Percentiles rank a stretch among this genome's conserved stretches.
These are phyloP conservation scores for Tarenaya hassleriana DNA, from an alignment of 345 rosid species.

Conservation along the genomic window DNA sequence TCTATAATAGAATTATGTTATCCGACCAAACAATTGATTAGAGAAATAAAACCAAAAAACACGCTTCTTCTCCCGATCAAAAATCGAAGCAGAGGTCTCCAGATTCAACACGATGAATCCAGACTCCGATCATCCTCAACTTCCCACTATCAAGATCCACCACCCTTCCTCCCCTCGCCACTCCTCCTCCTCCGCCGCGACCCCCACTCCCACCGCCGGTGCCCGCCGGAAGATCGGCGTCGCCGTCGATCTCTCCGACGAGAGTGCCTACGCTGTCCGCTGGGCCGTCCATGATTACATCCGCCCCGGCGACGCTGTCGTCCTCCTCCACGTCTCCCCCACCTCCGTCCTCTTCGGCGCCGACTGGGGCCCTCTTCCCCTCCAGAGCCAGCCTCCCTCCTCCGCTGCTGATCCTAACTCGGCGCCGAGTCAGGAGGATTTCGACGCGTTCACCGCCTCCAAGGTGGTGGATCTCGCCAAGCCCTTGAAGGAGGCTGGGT, in stretches of 20 bases:
- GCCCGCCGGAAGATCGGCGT: constrained; percentile 88
- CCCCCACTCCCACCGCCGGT: constrained; percentile 75
- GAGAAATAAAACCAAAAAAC: too few relatives aligned
- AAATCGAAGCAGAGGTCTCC: background rate
- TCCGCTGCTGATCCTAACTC: constrained; percentile 18
- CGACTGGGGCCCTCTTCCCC: constrained; percentile 93
- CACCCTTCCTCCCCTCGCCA: constrained; percentile 38
- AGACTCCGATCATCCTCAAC: constrained; percentile 53
- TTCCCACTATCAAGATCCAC: constrained; percentile 73
- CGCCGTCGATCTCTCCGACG: constrained; percentile 88
- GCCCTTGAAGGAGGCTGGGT: constrained; percentile 73
- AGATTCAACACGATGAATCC: constrained; percentile 18
- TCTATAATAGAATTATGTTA: too few relatives aligned
- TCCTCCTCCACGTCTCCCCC: constrained; percentile 94
- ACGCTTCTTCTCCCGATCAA: background rate
- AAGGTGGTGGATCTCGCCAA: constrained; percentile 69
- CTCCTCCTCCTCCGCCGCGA: constrained; percentile 34
- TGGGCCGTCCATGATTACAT: constrained; percentile 87
- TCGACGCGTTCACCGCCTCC: constrained; percentile 59
- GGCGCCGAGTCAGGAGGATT: constrained; percentile 61
- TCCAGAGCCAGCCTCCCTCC: constrained; percentile 27
- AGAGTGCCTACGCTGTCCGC: constrained; percentile 71
- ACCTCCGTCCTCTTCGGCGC: constrained; percentile 96
- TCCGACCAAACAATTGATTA: too few relatives aligned
- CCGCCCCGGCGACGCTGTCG: constrained; percentile 90